These are phyloP conservation scores for Kodamaea hsintzibuensis DNA, from an alignment of 805 yeast genomes.

Conservation along the genomic window DNA sequence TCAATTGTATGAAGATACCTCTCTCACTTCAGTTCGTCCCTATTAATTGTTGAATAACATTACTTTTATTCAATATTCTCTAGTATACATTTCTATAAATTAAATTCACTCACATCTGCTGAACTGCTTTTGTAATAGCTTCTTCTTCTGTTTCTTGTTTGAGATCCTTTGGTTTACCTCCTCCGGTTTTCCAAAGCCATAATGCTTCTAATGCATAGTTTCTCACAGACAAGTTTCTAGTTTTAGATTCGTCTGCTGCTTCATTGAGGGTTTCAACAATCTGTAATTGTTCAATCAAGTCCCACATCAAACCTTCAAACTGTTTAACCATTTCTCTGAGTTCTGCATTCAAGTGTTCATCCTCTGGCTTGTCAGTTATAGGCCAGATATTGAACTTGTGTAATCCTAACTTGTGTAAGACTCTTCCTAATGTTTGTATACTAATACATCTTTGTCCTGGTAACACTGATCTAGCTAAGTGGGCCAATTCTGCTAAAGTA, in stretches of 20 bases:
- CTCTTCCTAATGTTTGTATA: conserved; percentile 82
- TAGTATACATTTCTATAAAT: not conserved
- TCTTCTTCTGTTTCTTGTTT: conserved; percentile 25
- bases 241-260: conserved; percentile 64
- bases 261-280: conserved; percentile 66
- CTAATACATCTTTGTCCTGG: conserved; percentile 88
- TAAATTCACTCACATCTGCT: not conserved
- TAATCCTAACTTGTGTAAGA: conserved; percentile 76
- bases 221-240: conserved; percentile 69
- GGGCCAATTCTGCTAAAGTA: conserved; percentile 79
- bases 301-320: conserved; percentile 68
- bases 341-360: conserved; percentile 35
- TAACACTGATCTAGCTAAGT: conserved; percentile 72
- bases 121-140: conserved; percentile 21
- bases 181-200: conserved; percentile 78
- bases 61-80: not conserved
- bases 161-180: conserved; percentile 33
- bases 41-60: not conserved
- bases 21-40: too few species aligned
- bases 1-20: too few species aligned
- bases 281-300: conserved; percentile 59
- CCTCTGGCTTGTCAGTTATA: conserved; percentile 38
- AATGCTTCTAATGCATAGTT: conserved; percentile 87
- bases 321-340: conserved; percentile 23
- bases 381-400: conserved; percentile 57